Conservation (phyloP, 768 basidiomycete genomes). For the Suillus sp. region DNA sequence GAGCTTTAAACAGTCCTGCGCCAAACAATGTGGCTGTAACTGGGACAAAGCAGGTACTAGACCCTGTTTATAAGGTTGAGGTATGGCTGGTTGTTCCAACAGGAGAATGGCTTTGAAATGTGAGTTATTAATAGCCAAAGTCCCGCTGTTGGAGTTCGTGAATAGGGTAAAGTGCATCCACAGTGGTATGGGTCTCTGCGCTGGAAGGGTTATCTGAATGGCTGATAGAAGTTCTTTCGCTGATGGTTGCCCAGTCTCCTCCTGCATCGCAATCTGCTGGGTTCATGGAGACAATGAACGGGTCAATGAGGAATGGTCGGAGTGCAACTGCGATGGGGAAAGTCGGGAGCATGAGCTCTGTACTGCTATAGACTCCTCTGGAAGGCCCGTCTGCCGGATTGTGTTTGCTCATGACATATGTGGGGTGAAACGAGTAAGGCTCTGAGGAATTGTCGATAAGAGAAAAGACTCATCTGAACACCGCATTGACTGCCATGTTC, state of each 20-base stretch:
- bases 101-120: too few relatives aligned
- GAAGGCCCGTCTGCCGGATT: conserved; percentile 46
- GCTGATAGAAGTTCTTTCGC: too few relatives aligned
- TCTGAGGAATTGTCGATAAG: background rate
- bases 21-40: conserved; percentile 22
- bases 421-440: background rate
- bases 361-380: conserved; percentile 29
- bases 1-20: conserved; percentile 24
- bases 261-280: too few relatives aligned
- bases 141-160: too few relatives aligned
- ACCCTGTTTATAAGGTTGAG: too few relatives aligned
- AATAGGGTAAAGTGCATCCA: too few relatives aligned
- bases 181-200: too few relatives aligned
- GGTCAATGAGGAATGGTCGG: conserved; percentile 7
- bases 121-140: too few relatives aligned
- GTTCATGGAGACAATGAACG: conserved; percentile 1
- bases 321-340: conserved; percentile 32
- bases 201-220: too few relatives aligned
- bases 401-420: conserved; percentile 35
- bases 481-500: background rate
- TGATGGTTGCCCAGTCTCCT: too few relatives aligned
- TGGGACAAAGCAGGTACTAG: too few relatives aligned
- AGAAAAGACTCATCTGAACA: background rate
- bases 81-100: too few relatives aligned
- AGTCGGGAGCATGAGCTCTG: conserved; percentile 32